Evolutionary conservation across 2,329 filamentous ascomycete species (phyloP), one percentile per base, ranked within the genome.

Genomic region (Fusarium sp.): DNA sequence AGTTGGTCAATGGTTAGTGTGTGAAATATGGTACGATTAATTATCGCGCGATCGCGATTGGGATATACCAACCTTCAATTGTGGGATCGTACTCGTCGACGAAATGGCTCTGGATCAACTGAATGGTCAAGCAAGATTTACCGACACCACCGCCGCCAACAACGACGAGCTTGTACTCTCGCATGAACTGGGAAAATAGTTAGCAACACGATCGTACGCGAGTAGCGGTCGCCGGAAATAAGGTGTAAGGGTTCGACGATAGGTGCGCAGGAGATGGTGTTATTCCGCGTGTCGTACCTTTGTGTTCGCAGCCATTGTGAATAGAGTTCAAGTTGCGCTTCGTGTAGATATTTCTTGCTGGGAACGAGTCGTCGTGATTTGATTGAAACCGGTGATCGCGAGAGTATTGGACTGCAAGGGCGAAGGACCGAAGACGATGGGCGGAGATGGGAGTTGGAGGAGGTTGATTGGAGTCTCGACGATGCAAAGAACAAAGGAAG

Each of bases 21-120:
- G 75, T 56, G 75, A 71, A 55, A 39, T 46, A 47, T 33, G 49
- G 61, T 33, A 32, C 20, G 50, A 27, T 22, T 17, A 11, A 27
- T 17, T n/a, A 41, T 41, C 30, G 43, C 47, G 43, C 19, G 30
- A 27, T 19, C 20, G 40, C 22, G 23, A 49, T 40, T 11, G 32
- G 19, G 33, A 15, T 62, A 53, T 14, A 80, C 86, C 74, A 81
- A 94, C 96, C 96, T 92, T 99, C 96, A 78, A 99, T 98, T 76
- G 96, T 99, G 59, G 96, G 96, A 82, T 99, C 96, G 82, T 99
- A 99, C 82, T 98, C 96, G 82, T 98, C 96, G 79, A 98, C 95
- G 84, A 99, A 99, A 81, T 99, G 96, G 81, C 92, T 95, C 83
- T 94, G 91, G 76, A 93, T 93, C 82, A 95, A 89, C 85, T 98